Evolutionary conservation across 2,329 filamentous ascomycete species (phyloP).

Genomic region (Arthroderma sp.): DNA sequence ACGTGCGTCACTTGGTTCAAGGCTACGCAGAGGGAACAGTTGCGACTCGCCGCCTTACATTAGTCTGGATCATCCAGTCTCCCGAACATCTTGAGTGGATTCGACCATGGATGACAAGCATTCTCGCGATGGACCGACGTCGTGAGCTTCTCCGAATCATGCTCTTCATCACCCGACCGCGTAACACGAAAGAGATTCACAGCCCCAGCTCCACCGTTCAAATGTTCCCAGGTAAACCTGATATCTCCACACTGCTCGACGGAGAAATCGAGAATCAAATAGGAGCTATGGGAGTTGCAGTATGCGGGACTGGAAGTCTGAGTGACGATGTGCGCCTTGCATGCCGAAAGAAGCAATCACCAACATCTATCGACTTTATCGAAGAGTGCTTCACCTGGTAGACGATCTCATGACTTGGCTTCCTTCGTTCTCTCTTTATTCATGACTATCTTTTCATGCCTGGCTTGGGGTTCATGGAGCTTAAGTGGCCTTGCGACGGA

Average conservation of each 20-base stretch:
- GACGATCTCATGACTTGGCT: not conserved
- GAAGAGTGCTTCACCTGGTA: conserved; percentile 58
- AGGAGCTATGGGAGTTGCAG: conserved; percentile 77
- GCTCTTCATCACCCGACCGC: conserved; percentile 80
- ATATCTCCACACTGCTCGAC: conserved; percentile 63
- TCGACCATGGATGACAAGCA: conserved; percentile 65
- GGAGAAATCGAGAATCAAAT: conserved; percentile 71
- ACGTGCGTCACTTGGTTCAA: conserved; percentile 62
- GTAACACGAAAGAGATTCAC: conserved; percentile 67
- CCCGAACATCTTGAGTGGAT: conserved; percentile 88
- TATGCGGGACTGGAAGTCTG: conserved; percentile 62
- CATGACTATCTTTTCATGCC: not conserved
- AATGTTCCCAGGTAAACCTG: conserved; percentile 83
- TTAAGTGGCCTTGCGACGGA: too few species aligned
- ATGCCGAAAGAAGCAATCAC: conserved; percentile 49
- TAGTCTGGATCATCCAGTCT: conserved; percentile 88
- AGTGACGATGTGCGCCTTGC: conserved; percentile 63
- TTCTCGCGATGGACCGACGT: conserved; percentile 67
- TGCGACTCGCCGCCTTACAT: conserved; percentile 65
- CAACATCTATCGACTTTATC: conserved; percentile 56
- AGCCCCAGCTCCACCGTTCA: conserved; percentile 68
- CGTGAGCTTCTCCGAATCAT: conserved; percentile 74
- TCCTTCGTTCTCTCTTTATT: not conserved
- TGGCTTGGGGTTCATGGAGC: not conserved
- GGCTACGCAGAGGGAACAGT: conserved; percentile 58